Percentiles rank a stretch among this genome's conserved stretches.
These are phyloP conservation scores for Prunus fruticosa DNA, from an alignment of 306 rosid genomes.

Conservation along the genomic window DNA sequence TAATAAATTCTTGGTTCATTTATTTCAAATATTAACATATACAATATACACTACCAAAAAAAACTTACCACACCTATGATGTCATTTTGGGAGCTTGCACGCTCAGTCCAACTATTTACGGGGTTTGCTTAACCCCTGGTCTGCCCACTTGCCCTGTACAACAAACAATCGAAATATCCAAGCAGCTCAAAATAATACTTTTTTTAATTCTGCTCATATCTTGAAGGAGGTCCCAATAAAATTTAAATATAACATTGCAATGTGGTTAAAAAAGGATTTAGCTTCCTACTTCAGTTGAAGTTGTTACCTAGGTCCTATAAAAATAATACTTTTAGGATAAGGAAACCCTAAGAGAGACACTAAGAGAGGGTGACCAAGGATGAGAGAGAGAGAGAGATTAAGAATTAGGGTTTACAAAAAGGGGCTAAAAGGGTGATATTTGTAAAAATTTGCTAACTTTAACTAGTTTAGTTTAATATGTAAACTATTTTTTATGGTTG, in stretches of 20 bases:
- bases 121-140: neutral
- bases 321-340: too few relatives aligned
- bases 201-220: neutral
- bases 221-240: slow-evolving; percentile 8
- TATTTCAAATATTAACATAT: neutral
- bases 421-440: too few relatives aligned
- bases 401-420: too few relatives aligned
- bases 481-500: too few relatives aligned
- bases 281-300: too few relatives aligned
- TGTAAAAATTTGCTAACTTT: too few relatives aligned
- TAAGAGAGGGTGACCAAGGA: too few relatives aligned
- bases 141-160: neutral
- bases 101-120: neutral
- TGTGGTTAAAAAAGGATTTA: too few relatives aligned
- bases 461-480: too few relatives aligned
- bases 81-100: neutral
- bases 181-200: neutral
- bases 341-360: too few relatives aligned
- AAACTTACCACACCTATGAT: neutral
- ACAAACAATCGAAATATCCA: neutral
- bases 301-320: too few relatives aligned
- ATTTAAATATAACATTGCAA: neutral
- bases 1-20: neutral
- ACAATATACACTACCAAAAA: neutral
- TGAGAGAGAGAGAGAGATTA: too few relatives aligned